Base-by-base conservation (phyloP, 208 protist species). In the Leishmania aethiopica region DNA sequence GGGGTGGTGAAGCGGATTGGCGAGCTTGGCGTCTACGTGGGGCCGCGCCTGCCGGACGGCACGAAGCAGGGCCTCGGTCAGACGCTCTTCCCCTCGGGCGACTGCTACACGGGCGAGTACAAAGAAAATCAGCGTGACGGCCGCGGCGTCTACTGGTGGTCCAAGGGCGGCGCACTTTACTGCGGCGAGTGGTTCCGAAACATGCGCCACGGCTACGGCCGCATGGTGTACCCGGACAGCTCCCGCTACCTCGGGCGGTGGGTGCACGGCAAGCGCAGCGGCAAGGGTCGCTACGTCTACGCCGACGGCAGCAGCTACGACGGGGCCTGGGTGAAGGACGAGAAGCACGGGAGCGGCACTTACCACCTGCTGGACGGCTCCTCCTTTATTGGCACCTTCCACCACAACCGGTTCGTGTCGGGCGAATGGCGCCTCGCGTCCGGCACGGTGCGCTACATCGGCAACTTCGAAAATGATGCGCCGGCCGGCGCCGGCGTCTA, bases 31-130 rank as follows among this genome's bases (percentile, higher is more conserved):
- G 85, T 97, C 3, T 98, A 94, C 81, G 40, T 90, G n/a, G 95
- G 95, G 22, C 81, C 89, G 3, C 90, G 94, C 6, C 77, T 89
- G 74, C 80, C 86, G 3, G 90, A 95, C 83, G 91, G 92, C n/a
- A 96, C 92, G n/a, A 98, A 98, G 80, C 84, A 95, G 51, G 95
- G 95, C 42, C 90, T 98, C 40, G 95, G 95, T 3, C 92, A 96
- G 83, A 93, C 84, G 42, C 90, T 98, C 45, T 98, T 93, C 81
- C 92, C 93, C 47, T 95, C 92, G 67, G 95, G 95, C 53, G 95
- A 98, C 82, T 93, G 88, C 78, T 98, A 98, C 85, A 78, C 93
- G 0, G 95, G 95, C 2, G 90, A 95, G 84, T 98, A 97, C 89
- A 79, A 82, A 35, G 82, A 94, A 55, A 98, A 98, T 83, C 84